Evolutionary conservation across 2,329 filamentous ascomycete genomes (phyloP).

Genomic region (Lizonia empirigonia): DNA sequence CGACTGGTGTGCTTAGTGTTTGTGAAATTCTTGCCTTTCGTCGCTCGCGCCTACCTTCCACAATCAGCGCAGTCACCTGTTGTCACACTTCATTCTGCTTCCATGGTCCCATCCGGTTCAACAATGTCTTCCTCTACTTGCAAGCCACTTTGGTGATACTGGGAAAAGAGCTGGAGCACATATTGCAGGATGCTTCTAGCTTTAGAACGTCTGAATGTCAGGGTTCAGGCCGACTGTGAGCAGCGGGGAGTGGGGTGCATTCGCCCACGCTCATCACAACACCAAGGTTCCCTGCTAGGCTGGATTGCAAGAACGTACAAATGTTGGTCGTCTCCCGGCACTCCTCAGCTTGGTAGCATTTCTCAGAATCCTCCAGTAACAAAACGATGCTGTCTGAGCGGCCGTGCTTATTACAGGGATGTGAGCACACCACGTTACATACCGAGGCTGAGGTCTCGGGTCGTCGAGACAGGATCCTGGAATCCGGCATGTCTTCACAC

Average conservation of each 20-base stretch:
- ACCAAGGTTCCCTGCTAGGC: slow-evolving; percentile 1
- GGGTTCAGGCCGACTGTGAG: background rate
- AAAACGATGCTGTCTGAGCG: background rate
- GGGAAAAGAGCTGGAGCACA: background rate
- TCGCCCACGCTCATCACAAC: slow-evolving; percentile 2
- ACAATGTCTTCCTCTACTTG: background rate
- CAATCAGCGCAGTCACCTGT: background rate
- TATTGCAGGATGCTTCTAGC: background rate
- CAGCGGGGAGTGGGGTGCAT: slow-evolving; percentile 1
- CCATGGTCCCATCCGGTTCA: background rate
- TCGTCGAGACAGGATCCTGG: slow-evolving; percentile 8
- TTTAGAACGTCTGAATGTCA: background rate
- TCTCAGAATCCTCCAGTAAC: background rate
- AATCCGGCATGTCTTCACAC: background rate
- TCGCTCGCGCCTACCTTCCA: background rate
- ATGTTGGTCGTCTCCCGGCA: background rate
- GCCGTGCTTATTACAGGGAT: background rate
- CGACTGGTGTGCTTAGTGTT: background rate
- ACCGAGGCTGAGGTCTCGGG: slow-evolving; percentile 11
- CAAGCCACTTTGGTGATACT: background rate
- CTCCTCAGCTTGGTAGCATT: background rate
- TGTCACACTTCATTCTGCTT: background rate
- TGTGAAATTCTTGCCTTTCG: background rate
- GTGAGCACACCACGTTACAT: slow-evolving; percentile 14
- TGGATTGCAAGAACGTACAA: background rate